Conservation (phyloP, 2,329 filamentous ascomycete species). For the Nemania bipapillata region DNA sequence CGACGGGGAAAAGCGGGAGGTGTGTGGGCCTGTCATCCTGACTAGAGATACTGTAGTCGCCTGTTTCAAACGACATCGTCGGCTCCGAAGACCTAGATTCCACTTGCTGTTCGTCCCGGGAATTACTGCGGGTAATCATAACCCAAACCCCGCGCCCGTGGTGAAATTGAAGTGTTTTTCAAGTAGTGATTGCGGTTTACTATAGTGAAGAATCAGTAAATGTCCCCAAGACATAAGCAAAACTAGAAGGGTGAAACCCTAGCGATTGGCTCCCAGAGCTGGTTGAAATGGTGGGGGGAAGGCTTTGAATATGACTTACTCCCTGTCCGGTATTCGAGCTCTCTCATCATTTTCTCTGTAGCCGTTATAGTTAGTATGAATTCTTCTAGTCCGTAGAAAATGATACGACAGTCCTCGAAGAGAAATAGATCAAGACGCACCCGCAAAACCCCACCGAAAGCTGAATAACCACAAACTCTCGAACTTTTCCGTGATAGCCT, state of each 20-base stretch:
- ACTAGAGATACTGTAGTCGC: not conserved
- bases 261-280: not conserved
- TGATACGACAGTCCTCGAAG: not conserved
- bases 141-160: slow-evolving; percentile 24
- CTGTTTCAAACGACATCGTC: not conserved
- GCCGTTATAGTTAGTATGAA: slow-evolving; percentile 21
- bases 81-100: not conserved
- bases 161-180: slow-evolving; percentile 36
- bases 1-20: not conserved
- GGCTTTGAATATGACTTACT: slow-evolving; percentile 27
- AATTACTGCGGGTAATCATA: slow-evolving; percentile 24
- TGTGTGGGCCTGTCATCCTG: not conserved
- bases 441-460: slow-evolving; percentile 51
- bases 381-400: not conserved
- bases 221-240: not conserved
- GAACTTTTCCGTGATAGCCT: slow-evolving; percentile 50
- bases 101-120: not conserved
- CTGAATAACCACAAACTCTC: slow-evolving; percentile 51
- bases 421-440: slow-evolving; percentile 39
- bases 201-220: slow-evolving; percentile 8
- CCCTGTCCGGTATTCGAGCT: slow-evolving; percentile 46
- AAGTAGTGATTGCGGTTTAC: slow-evolving; percentile 48
- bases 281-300: not conserved
- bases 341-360: slow-evolving; percentile 51
- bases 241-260: not conserved